Base-by-base conservation (phyloP, 2,329 filamentous ascomycete species). In the Beauveria bassiana region DNA sequence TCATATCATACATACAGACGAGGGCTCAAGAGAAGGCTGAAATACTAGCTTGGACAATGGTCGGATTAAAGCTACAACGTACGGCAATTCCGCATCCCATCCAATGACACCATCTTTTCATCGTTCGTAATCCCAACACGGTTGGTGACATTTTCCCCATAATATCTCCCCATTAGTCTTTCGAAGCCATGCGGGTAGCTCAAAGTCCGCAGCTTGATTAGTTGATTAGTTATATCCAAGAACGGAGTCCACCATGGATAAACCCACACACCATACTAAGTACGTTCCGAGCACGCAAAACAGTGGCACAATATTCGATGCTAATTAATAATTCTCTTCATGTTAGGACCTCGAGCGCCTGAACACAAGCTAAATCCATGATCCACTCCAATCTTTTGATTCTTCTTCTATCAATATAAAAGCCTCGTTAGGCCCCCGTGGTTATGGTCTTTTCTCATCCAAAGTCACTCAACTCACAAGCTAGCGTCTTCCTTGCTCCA, bases 241-340 rank as follows among this genome's bases (percentile, higher is more conserved):
- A 45, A 45, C 9, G 8, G 9, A 51, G 18, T 28, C 42, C 26
- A 49, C 43, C 54, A 45, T 34, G 20, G 5, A 16, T 9, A 49
- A 47, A 57, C 31, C 54, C 45, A 51, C 43, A 24, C 54, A 45
- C 40, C 43, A 26, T 31, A 26, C 31, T 47, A 57, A 3, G 18
- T 26, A 34, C 31, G 31, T 34, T 34, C 31, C 31, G 12, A 34
- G 31, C 31, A 34, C 43, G 26, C 54, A 40, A 49, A 12, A 14
- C 3, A 34, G 31, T 34, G 31, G 54, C 43, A 57, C 54, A 45
- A 38, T 45, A 38, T 12, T 34, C 20, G 28, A 34, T 14, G 18
- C 26, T 5, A 47, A 47, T 54, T 54, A 54, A 54, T 54, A 54
- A 54, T 54, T 22, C 51, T 12, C 54, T 56, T 56, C 54, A 46